Base-by-base conservation (phyloP, 129 eudicot species). In the Lonicera japonica region DNA sequence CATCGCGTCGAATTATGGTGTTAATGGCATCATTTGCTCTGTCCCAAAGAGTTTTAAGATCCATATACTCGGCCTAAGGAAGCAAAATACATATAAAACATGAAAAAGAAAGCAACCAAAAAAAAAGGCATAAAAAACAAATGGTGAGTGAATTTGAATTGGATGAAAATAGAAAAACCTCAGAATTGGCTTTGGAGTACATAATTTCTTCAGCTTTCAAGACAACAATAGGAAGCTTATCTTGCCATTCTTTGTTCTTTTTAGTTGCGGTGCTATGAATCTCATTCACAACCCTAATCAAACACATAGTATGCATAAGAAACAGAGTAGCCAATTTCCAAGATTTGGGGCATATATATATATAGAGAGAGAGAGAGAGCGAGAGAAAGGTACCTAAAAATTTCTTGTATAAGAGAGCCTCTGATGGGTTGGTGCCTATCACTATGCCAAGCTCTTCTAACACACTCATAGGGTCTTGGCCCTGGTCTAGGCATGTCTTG, bases 191-290 rank as follows among this genome's bases (percentile, higher is more conserved):
- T 72, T 92, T 92, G 41, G 98, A 92, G 70, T 92, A 92, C 86
- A 92, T 84, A 66, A 92, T 92, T 80, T 92, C 98, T 72, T 92
- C 98, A 64, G 89, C 98, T 85, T 70, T 92, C 63, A 92, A 45
- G 51, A 92, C 98, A 55, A 92, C 98, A 80, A 77, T 17, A 48
- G 98, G 98, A 6, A 92, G 95, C 75, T 92, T 87, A 75, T 92
- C 96, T 72, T 82, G 98, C 96, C 96, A 92, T 78, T 88, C 95
- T 72, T 81, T 88, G 79, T 92, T 92, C 80, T 92, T 92, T 56
- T 74, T 92, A 21, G 96, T 88, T 43, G 79, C 68, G 40, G 82
- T 46, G 64, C 85, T 60, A 64, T 92, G 99, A 66, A 81, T 82
- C 71, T 92, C 96, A 74, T 70, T 82, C 61, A 73, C 88, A 74